These are phyloP conservation scores for Colletotrichum melonis DNA, from an alignment of 2,329 filamentous ascomycete genomes.

Conservation along the genomic window DNA sequence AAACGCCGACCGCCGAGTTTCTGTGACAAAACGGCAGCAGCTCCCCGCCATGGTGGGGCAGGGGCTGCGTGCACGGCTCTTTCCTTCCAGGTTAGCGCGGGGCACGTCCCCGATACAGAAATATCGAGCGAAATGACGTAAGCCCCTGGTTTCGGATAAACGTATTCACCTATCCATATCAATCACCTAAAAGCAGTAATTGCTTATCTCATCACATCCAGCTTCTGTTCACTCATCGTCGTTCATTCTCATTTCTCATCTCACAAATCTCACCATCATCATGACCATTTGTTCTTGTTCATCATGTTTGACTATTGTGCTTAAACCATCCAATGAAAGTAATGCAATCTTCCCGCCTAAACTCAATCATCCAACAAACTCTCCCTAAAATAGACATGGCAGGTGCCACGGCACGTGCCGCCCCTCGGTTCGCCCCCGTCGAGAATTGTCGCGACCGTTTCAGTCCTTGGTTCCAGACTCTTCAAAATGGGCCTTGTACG, in stretches of 20 bases:
- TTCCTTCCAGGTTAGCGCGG: neutral
- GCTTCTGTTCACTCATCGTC: too few relatives aligned
- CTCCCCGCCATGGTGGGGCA: constrained; percentile 25
- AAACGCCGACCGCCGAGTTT: constrained; percentile 2
- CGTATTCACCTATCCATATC: neutral
- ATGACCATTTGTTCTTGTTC: neutral
- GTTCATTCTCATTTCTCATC: too few relatives aligned
- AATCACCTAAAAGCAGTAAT: neutral
- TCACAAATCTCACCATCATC: neutral
- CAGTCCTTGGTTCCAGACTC: neutral
- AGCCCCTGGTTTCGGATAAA: constrained; percentile 11
- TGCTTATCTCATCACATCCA: neutral
- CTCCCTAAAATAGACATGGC: neutral
- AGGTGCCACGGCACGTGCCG: neutral
- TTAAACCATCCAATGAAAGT: neutral
- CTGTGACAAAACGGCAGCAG: constrained; percentile 17
- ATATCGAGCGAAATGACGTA: constrained; percentile 20
- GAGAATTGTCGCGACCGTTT: neutral
- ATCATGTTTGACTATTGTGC: too few relatives aligned
- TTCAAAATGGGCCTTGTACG: neutral
- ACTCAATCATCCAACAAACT: too few relatives aligned
- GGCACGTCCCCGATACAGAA: constrained; percentile 19
- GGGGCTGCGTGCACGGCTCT: neutral
- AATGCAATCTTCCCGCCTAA: neutral
- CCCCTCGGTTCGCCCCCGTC: neutral